These are phyloP conservation scores for Aspergillus persii DNA, from an alignment of 2,329 filamentous ascomycete species.

Conservation along the genomic window DNA sequence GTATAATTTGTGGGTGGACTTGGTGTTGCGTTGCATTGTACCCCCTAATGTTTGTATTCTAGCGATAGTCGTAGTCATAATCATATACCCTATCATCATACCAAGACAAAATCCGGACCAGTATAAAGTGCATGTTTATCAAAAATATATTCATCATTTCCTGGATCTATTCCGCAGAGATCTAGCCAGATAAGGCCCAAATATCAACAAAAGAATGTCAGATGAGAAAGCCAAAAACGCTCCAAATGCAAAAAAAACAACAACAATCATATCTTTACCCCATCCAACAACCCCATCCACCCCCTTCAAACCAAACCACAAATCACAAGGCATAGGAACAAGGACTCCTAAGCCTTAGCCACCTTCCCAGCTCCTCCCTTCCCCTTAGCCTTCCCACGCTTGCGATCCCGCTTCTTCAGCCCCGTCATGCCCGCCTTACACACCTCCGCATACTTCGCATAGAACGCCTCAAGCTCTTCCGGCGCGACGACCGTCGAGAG, in stretches of 20 bases:
- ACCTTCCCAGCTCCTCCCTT: constrained; percentile 42
- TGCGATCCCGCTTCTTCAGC: constrained; percentile 88
- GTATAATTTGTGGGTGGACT: constrained; percentile 11
- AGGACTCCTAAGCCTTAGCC: constrained; percentile 27
- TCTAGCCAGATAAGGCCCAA: not conserved
- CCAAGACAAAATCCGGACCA: not conserved
- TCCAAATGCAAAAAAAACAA: constrained; percentile 23
- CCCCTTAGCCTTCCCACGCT: constrained; percentile 69
- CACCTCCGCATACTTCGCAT: constrained; percentile 78
- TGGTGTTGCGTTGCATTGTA: constrained; percentile 11
- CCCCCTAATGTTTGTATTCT: constrained; percentile 18
- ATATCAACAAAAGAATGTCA: constrained; percentile 6
- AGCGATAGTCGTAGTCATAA: constrained; percentile 6
- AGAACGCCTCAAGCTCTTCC: constrained; percentile 76
- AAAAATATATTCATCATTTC: not conserved
- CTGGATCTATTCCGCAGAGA: not conserved
- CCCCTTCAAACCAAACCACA: not conserved
- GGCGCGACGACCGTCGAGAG: constrained; percentile 79
- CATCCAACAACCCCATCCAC: not conserved
- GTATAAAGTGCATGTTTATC: not conserved
- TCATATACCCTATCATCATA: constrained; percentile 4
- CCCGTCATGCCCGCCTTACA: constrained; percentile 87
- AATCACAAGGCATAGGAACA: constrained; percentile 5
- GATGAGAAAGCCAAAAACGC: constrained; percentile 21
- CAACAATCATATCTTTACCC: not conserved